phyloP scores from a whole-genome alignment of 2,329 filamentous ascomycete species.

The Polychaeton citri region DNA sequence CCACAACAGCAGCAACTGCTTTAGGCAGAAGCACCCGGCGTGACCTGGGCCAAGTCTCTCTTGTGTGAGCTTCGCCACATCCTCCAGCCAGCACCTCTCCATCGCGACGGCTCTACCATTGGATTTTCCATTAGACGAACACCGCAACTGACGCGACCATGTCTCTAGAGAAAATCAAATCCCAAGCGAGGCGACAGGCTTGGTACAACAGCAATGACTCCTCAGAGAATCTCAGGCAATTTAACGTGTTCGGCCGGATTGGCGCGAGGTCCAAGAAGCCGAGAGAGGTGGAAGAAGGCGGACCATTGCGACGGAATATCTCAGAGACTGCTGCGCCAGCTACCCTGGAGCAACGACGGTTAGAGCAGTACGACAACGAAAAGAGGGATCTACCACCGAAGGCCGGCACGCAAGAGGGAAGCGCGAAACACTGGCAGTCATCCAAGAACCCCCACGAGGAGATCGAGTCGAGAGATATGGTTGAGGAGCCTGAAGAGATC shows the following conservation, averaged over 20 bases:
- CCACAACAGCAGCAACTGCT: no score
- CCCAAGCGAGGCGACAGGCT: slow-evolving; percentile 13
- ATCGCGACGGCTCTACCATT: no score
- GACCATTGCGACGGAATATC: slow-evolving; percentile 4
- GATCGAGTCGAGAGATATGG: slow-evolving; percentile 1
- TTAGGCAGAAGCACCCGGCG: no score
- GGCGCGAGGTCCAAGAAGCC: slow-evolving; percentile 4
- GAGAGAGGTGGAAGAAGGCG: slow-evolving; percentile 9
- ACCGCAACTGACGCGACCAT: no score
- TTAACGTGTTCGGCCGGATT: slow-evolving; percentile 15
- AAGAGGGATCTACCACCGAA: slow-evolving; percentile 3
- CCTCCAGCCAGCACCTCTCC: no score
- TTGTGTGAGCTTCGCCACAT: no score
- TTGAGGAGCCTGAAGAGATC: slow-evolving; percentile 2
- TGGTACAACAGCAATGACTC: slow-evolving; percentile 14
- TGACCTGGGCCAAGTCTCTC: no score
- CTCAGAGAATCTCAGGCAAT: slow-evolving; percentile 7
- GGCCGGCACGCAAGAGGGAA: not conserved
- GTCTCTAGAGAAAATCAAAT: slow-evolving; percentile 15
- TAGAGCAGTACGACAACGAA: slow-evolving; percentile 2
- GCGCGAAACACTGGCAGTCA: not conserved
- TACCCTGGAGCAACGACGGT: slow-evolving; percentile 7
- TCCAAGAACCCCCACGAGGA: slow-evolving; percentile 4
- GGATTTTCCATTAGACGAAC: no score
- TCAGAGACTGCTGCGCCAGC: slow-evolving; percentile 9